Evolutionary conservation across 129 eudicot genomes (phyloP), one percentile per base, ranked within the genome.

Genomic region (Chrysanthemum makinoi): DNA sequence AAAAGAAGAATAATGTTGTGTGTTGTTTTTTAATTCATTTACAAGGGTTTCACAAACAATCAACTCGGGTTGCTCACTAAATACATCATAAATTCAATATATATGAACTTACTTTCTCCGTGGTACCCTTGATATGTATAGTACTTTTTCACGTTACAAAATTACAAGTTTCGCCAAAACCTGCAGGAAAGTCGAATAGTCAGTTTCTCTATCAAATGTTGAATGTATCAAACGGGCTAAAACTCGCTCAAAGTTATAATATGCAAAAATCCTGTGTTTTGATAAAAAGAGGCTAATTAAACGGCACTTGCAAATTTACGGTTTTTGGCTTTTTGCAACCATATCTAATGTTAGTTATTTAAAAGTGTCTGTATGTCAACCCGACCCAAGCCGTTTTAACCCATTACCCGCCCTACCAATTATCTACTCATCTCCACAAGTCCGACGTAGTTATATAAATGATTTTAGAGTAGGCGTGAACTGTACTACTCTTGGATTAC

Each of bases 111-210:
- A 64, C 65, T 70, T 77, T 70, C 77, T 72, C 77, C 55, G 53
- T 64, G 77, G 65, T 77, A 60, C 19, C 75, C 83, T 74, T 35
- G 7, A 75, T 75, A 64, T 63, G 64, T 72, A 67, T 67, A 35
- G 70, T 70, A 65, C 69, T 80, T 75, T 67, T 79, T 48, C 51
- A 53, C 49, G 46, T 71, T 83, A 79, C 87, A 83, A 83, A 83
- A 83, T 83, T 75, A 81, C 80, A 78, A 68, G 60, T 49, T 50
- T 60, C 22, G 50, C 43, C 60, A 72, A 68, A 72, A 79, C 87
- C 87, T 83, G 84, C 84, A 79, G 12, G 12, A 54, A 35, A 28
- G 26, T 57, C 15, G 26, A 14, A 65, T 35, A 30, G 65, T 74
- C 70, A 70, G 65, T 4, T 70, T 70, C 44, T 43, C 10, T 33